Evolutionary conservation across 495 filamentous ascomycete species (phyloP), one percentile per base, ranked within the genome.

Genomic region (Geopyxis carbonaria): DNA sequence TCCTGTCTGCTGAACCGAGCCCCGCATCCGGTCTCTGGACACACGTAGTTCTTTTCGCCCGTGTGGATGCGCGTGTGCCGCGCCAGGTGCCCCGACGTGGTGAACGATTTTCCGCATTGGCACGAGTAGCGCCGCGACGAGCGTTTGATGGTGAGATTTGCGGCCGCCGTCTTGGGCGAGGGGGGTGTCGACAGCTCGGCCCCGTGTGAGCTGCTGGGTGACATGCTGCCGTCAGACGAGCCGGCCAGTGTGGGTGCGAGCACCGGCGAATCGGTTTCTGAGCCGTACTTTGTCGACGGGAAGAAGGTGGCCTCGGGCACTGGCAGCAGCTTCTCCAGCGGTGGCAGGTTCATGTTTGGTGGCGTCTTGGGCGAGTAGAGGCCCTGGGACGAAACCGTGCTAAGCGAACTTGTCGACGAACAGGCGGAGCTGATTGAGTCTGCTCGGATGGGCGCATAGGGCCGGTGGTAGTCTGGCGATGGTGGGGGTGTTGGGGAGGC

Each of bases 41-140:
- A 95, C 34, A 74, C 69, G 14, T 93, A 84, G 31, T 78, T 82
- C 62, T 95, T 95, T 62, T 93, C 84, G 28, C 83, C 87, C 0
- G 86, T 93, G 60, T 95, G 87, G 54, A 93, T 93, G 57, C 93
- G 92, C 38, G 84, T 85, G 55, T 95, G 87, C 5, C 87, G 76
- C n/a, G 87, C 86, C 2, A 89, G 82, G 53, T 95, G 87, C 31
- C 87, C 87, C 0, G 89, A 94, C 0, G 87, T 95, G 31, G 87
- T 94, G 59, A 95, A 95, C 0, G 78, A 83, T 47, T 81, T 81
- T 21, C 70, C 64, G 57, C 81, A 89, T 9, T 70, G 65, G 51
- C 78, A 77, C 13, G 64, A 67, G 20, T 74, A 73, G 13, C 76
- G 69, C 49, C 77, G 80, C 0, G 73, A 71, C 44, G 73, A 78